A percentile compares a stretch with the other conserved stretches of the same genome.
Evolutionary conservation across 768 basidiomycete genomes (phyloP).

Genomic region (Tephrocybe sp.): DNA sequence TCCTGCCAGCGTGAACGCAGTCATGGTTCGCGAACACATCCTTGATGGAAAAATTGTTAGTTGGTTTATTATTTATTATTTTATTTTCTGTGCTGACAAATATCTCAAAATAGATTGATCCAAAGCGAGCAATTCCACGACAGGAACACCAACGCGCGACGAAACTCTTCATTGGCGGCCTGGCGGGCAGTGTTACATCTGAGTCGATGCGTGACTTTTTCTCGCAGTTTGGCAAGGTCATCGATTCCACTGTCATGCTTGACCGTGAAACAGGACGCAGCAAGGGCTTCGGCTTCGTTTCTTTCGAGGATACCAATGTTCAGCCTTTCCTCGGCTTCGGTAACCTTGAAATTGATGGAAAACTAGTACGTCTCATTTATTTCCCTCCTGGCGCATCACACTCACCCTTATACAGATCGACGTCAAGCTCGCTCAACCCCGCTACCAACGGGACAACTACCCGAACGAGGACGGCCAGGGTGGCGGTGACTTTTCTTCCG

Average conservation of each 20-base stretch:
- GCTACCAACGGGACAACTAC: slow-evolving; percentile 72
- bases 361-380: slow-evolving; percentile 54
- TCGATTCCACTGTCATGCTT: slow-evolving; percentile 98
- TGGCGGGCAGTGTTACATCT: slow-evolving; percentile 88
- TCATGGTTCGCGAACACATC: slow-evolving; percentile 93
- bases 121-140: slow-evolving; percentile 97
- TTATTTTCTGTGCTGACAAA: background rate
- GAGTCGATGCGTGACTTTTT: slow-evolving; percentile 94
- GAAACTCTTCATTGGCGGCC: slow-evolving; percentile 94
- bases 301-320: slow-evolving; percentile 89
- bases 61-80: slow-evolving; percentile 19
- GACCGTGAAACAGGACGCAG: slow-evolving; percentile 93
- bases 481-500: slow-evolving; percentile 22
- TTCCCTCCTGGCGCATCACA: background rate
- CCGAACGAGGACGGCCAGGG: slow-evolving; percentile 43
- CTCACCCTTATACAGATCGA: slow-evolving; percentile 64
- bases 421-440: slow-evolving; percentile 93
- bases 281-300: slow-evolving; percentile 98
- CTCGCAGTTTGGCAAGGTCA: slow-evolving; percentile 90
- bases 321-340: slow-evolving; percentile 86
- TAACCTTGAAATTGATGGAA: slow-evolving; percentile 91
- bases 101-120: slow-evolving; percentile 77
- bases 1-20: slow-evolving; percentile 88
- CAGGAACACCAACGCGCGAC: slow-evolving; percentile 93
- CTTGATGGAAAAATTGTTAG: slow-evolving; percentile 97